Evolutionary conservation across 352 stramenopile species (phyloP), one percentile per base, ranked within the genome.

Genomic region (Pythium sukuiense): DNA sequence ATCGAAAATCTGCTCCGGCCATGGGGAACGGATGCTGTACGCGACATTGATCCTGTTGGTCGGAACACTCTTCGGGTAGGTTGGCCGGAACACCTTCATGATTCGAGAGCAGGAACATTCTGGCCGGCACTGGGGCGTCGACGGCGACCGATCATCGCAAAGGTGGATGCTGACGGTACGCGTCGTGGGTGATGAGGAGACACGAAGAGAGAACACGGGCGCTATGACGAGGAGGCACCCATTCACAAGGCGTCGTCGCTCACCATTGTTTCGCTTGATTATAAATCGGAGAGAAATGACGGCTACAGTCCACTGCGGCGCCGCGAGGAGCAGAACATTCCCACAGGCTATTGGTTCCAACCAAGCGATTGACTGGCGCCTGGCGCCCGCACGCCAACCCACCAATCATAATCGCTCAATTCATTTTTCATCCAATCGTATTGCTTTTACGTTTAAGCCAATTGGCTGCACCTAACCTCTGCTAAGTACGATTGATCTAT

Each of bases 191-290:
- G 43, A 18, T 35, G 58, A 55, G 46, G 27, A 32, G 59, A 45
- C 20, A 24, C 16, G 62, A 30, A 32, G 55, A 50, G 54, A 24
- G 63, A 63, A 50, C 20, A 20, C 43, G 8, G 8, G 37, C 46
- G 54, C 45, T 29, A 43, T 26, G 58, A 18, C 46, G 45, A 24
- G 45, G n/a, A 52, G 20, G 45, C 45, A 30, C 24, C 45, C 45
- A 52, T 52, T 24, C 20, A 18, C 32, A 56, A 37, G 54, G 48
- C 26, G 6, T 13, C 46, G 26, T 53, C 29, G 61, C 81, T 77
- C 71, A 90, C 81, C 81, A 90, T 90, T 84, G 82, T 87, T 84
- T 72, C 65, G 65, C 65, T 66, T 48, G 65, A 71, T 71, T 65
- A 63, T 61, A 67, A 67, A 67, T 72, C 65, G 54, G 65, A 72